These are phyloP conservation scores for Thermomyces lanuginosus DNA, from an alignment of 2,329 filamentous ascomycete genomes.

Conservation along the genomic window DNA sequence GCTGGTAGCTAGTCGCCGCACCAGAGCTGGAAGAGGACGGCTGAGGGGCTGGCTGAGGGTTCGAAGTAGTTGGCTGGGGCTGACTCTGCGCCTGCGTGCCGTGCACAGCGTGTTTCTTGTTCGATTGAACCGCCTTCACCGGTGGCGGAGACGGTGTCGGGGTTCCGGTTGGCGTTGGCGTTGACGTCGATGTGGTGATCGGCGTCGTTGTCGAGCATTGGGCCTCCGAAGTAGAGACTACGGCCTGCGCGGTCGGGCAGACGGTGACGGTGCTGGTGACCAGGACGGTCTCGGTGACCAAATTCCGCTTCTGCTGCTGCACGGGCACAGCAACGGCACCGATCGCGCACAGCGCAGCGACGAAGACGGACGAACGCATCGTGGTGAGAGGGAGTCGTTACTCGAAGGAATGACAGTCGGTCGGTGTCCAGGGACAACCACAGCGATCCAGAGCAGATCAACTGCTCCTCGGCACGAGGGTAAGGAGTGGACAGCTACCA, in stretches of 20 bases:
- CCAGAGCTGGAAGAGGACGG: conserved; percentile 4
- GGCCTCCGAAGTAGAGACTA: too few species aligned
- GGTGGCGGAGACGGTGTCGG: not conserved
- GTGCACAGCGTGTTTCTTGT: conserved; percentile 1
- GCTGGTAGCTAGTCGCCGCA: conserved; percentile 25
- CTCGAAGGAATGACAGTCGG: conserved; percentile 2
- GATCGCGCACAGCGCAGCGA: conserved; percentile 5
- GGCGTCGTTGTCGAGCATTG: conserved; percentile 1
- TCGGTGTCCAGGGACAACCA: not conserved
- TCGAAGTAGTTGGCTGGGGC: conserved; percentile 1
- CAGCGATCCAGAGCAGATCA: conserved; percentile 3
- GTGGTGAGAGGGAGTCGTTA: conserved; percentile 2
- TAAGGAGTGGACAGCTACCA: conserved; percentile 6
- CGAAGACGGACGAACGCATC: conserved; percentile 4
- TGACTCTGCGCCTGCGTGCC: not conserved
- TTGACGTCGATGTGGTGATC: not conserved
- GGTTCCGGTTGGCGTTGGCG: conserved; percentile 1
- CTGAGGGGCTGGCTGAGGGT: conserved; percentile 3
- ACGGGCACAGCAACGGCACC: conserved; percentile 5
- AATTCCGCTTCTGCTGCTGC: conserved; percentile 4
- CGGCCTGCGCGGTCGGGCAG: too few species aligned
- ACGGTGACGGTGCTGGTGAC: conserved; percentile 6
- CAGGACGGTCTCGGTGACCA: conserved; percentile 5
- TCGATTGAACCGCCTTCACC: conserved; percentile 1
- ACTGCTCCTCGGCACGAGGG: conserved; percentile 5